phyloP scores from a whole-genome alignment of 805 yeast species.

The Candida saitoana region DNA sequence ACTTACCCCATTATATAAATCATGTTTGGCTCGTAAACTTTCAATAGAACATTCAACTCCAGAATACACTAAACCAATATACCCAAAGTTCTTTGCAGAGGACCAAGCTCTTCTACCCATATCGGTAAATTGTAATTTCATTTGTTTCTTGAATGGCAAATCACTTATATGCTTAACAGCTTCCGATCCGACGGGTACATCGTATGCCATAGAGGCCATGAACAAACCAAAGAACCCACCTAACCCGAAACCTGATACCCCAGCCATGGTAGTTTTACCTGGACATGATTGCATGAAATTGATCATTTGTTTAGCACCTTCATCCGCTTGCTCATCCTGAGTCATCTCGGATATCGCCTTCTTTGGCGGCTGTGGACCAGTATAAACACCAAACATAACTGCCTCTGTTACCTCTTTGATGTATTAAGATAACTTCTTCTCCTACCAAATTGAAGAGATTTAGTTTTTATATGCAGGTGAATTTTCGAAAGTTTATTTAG shows the following conservation, averaged over 20 bases:
- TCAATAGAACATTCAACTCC: constrained; percentile 92
- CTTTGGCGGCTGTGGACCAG: constrained; percentile 30
- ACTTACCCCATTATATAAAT: constrained; percentile 81
- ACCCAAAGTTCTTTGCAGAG: constrained; percentile 91
- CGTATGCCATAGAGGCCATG: constrained; percentile 84
- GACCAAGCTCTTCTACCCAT: constrained; percentile 88
- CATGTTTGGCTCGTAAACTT: constrained; percentile 82
- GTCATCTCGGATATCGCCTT: constrained; percentile 68
- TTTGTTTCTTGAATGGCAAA: constrained; percentile 86
- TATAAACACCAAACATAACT: constrained; percentile 39
- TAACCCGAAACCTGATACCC: constrained; percentile 87
- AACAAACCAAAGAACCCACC: constrained; percentile 96
- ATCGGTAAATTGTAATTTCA: constrained; percentile 85
- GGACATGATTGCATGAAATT: constrained; percentile 90
- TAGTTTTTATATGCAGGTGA: neutral
- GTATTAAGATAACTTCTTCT: neutral
- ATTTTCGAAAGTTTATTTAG: neutral
- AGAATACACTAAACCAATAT: constrained; percentile 83
- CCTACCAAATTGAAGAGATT: neutral
- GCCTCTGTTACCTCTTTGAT: neutral
- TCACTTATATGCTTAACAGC: constrained; percentile 64
- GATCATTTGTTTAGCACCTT: constrained; percentile 81
- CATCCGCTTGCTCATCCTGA: constrained; percentile 89
- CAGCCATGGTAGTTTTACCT: constrained; percentile 87
- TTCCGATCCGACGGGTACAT: constrained; percentile 65